Percentiles rank a stretch among this genome's conserved stretches.
Conservation (phyloP, 1,284 basidiomycete species). For the Cryptococcus hybrid region DNA sequence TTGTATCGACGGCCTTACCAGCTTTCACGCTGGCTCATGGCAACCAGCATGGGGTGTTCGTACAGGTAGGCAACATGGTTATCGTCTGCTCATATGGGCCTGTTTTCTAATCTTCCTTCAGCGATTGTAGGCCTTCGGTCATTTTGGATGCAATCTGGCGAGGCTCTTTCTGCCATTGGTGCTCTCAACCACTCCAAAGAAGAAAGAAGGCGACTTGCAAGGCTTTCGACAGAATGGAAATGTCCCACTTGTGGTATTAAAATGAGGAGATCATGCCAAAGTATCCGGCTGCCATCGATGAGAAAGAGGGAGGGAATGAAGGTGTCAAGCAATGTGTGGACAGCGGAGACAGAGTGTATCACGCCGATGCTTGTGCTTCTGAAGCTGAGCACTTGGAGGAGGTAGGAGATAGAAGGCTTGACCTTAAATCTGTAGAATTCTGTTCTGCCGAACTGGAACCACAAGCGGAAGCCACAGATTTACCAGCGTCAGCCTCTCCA, state of each 20-base stretch:
- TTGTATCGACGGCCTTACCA: conserved; percentile 84
- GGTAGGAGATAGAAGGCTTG: background rate
- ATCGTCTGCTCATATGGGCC: background rate
- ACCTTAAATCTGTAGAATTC: background rate
- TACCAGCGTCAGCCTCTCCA: background rate
- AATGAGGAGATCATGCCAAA: conserved; percentile 62
- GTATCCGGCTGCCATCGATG: conserved; percentile 25
- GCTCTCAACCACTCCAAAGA: conserved; percentile 75
- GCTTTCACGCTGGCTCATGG: conserved; percentile 63
- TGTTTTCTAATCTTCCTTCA: conserved; percentile 32
- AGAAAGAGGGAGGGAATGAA: background rate
- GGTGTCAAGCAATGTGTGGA: too few relatives aligned
- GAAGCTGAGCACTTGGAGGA: background rate
- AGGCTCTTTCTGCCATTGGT: conserved; percentile 85
- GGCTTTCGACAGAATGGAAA: conserved; percentile 74
- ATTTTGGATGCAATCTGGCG: conserved; percentile 85
- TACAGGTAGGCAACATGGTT: conserved; percentile 60
- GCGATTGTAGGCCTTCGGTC: conserved; percentile 88
- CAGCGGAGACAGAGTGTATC: background rate
- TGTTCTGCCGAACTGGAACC: background rate
- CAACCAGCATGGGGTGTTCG: conserved; percentile 97
- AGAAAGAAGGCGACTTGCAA: conserved; percentile 78
- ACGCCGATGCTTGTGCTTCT: background rate
- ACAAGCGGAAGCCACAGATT: background rate
- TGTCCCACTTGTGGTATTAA: conserved; percentile 70